phyloP scores from a whole-genome alignment of 768 basidiomycete genomes.

The Gautieria morchelliformis region DNA sequence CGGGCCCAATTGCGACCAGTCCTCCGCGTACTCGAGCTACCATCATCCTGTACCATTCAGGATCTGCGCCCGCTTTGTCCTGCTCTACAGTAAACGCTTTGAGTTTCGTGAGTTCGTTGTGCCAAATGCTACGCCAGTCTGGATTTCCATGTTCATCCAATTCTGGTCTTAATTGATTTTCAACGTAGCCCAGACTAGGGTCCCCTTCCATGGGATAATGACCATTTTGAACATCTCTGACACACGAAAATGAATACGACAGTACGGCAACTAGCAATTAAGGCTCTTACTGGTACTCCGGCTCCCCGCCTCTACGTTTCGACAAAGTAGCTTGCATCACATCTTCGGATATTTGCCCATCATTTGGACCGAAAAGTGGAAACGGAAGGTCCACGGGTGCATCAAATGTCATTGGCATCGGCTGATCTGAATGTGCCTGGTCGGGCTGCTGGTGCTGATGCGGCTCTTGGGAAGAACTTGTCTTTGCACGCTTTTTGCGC shows the following conservation, averaged over 20 bases:
- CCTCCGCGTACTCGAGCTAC: constrained; percentile 66
- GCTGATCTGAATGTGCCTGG: not conserved
- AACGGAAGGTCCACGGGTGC: constrained; percentile 4
- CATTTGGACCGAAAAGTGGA: constrained; percentile 2
- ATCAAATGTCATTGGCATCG: constrained; percentile 6
- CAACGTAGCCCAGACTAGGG: not conserved
- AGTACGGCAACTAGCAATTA: not conserved
- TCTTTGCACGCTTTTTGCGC: constrained; percentile 67
- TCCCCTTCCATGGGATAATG: constrained; percentile 5
- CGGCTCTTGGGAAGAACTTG: constrained; percentile 38
- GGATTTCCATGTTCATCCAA: constrained; percentile 72
- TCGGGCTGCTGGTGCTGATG: constrained; percentile 18
- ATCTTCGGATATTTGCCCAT: not conserved
- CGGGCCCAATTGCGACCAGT: constrained; percentile 36
- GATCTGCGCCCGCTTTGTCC: constrained; percentile 71
- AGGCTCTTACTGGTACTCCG: not conserved
- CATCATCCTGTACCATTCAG: constrained; percentile 86
- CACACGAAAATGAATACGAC: not conserved
- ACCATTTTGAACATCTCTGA: constrained; percentile 1
- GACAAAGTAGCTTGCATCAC: constrained; percentile 1
- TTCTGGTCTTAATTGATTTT: constrained; percentile 18
- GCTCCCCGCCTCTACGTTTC: not conserved
- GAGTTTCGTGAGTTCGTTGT: constrained; percentile 69
- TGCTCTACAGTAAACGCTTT: constrained; percentile 73
- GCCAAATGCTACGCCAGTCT: constrained; percentile 71